These are phyloP conservation scores for Colletotrichum sp. DNA, from an alignment of 2,329 filamentous ascomycete genomes.

Conservation along the genomic window DNA sequence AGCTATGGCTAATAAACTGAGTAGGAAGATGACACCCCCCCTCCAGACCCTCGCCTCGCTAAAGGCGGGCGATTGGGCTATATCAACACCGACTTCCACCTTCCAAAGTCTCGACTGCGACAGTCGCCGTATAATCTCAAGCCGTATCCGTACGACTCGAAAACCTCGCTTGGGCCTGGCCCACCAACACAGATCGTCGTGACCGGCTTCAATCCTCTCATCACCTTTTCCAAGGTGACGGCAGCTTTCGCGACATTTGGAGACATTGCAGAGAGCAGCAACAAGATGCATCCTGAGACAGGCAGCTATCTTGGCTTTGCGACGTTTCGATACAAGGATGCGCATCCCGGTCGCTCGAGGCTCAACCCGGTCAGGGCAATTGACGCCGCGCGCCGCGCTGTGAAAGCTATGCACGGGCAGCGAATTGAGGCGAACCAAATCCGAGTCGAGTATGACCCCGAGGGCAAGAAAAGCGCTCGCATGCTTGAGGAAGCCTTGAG, in stretches of 20 bases:
- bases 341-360: constrained; percentile 58
- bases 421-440: constrained; percentile 80
- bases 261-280: constrained; percentile 88
- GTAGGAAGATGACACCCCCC: constrained; percentile 80
- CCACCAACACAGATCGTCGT: constrained; percentile 92
- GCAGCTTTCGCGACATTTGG: constrained; percentile 82
- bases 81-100: constrained; percentile 73
- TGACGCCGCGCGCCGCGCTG: constrained; percentile 81
- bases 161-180: constrained; percentile 85
- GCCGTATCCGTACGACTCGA: constrained; percentile 81
- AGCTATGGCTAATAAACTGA: constrained; percentile 64
- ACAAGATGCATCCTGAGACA: constrained; percentile 93
- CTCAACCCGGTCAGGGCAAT: constrained; percentile 68
- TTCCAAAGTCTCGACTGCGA: constrained; percentile 73
- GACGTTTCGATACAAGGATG: constrained; percentile 86
- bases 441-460: constrained; percentile 86
- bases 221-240: constrained; percentile 77
- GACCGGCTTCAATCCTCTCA: constrained; percentile 93
- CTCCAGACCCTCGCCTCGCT: constrained; percentile 82
- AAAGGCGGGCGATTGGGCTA: constrained; percentile 69
- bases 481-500: constrained; percentile 79
- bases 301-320: constrained; percentile 94
- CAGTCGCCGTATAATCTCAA: constrained; percentile 80
- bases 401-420: constrained; percentile 77
- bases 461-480: constrained; percentile 80